These are phyloP conservation scores for Dioszegia hungarica DNA, from an alignment of 768 basidiomycete genomes.

Conservation along the genomic window DNA sequence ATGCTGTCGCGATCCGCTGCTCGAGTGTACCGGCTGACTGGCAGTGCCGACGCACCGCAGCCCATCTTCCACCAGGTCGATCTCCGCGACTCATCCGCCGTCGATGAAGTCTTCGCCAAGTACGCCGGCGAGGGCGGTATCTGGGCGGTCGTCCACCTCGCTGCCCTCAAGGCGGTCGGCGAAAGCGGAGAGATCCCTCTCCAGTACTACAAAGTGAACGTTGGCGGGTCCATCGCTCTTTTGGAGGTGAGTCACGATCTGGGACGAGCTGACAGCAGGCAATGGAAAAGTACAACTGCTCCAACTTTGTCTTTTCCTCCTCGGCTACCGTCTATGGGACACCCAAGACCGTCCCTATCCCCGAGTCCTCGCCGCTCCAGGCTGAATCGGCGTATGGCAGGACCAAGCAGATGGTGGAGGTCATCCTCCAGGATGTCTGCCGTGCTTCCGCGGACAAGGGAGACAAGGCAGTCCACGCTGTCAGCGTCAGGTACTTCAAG, in stretches of 20 bases:
- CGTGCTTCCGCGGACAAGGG: slow-evolving; percentile 14
- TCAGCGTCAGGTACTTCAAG: slow-evolving; percentile 96
- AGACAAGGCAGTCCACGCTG: slow-evolving; percentile 50
- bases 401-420: slow-evolving; percentile 93
- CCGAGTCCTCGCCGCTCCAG: slow-evolving; percentile 78
- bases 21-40: too few species aligned
- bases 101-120: slow-evolving; percentile 72
- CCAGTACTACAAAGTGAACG: slow-evolving; percentile 91
- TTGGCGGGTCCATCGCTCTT: slow-evolving; percentile 76
- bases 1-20: too few species aligned
- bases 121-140: slow-evolving; percentile 79
- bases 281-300: slow-evolving; percentile 79
- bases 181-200: slow-evolving; percentile 91
- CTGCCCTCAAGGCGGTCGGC: slow-evolving; percentile 95
- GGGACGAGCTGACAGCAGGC: slow-evolving; percentile 54
- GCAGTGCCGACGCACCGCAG: slow-evolving; percentile 32
- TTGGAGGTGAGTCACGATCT: slow-evolving; percentile 51
- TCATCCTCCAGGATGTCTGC: slow-evolving; percentile 81
- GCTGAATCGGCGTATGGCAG: slow-evolving; percentile 92
- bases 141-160: slow-evolving; percentile 95
- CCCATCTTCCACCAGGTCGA: slow-evolving; percentile 56
- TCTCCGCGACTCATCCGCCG: slow-evolving; percentile 65
- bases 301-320: slow-evolving; percentile 90
- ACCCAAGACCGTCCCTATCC: slow-evolving; percentile 85
- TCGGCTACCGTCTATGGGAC: slow-evolving; percentile 98